These are phyloP conservation scores for Pichia sp. DNA, from an alignment of 1,139 yeast genomes.

Conservation along the genomic window DNA sequence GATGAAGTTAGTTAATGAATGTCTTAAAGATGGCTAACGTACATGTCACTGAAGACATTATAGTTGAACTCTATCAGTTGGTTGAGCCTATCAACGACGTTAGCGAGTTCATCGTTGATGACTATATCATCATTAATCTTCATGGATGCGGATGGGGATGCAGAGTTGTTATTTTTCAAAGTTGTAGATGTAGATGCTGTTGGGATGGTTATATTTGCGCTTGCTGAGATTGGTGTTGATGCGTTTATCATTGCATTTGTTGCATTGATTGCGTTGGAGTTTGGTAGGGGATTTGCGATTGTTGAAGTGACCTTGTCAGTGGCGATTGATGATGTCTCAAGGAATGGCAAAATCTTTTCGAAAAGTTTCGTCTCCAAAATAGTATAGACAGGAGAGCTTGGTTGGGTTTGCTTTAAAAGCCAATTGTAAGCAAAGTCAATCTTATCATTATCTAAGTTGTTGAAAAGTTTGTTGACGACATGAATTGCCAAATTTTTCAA, in stretches of 20 bases:
- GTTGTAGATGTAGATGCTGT: neutral
- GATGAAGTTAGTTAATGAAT: no score
- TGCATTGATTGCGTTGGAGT: neutral
- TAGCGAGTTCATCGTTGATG: constrained; percentile 37
- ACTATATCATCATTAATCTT: constrained; percentile 27
- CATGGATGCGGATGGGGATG: neutral
- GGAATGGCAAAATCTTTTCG: constrained; percentile 32
- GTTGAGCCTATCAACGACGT: constrained; percentile 45
- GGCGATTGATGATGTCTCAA: constrained; percentile 1
- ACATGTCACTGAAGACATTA: constrained; percentile 61
- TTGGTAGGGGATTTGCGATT: neutral
- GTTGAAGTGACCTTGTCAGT: neutral
- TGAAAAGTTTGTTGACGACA: constrained; percentile 33
- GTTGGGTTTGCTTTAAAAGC: constrained; percentile 82
- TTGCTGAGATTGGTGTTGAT: constrained; percentile 2
- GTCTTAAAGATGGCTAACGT: constrained; percentile 18
- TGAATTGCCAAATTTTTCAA: constrained; percentile 68
- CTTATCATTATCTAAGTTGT: constrained; percentile 29
- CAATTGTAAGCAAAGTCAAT: constrained; percentile 70
- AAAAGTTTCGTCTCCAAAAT: constrained; percentile 67
- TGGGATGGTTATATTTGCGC: neutral
- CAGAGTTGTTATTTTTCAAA: neutral
- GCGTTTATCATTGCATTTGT: neutral
- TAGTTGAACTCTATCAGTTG: constrained; percentile 64
- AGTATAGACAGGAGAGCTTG: constrained; percentile 70